Evolutionary conservation across 169 alveolate genomes (phyloP), one percentile per base, ranked within the genome.

Genomic region (Babesia sp.): DNA sequence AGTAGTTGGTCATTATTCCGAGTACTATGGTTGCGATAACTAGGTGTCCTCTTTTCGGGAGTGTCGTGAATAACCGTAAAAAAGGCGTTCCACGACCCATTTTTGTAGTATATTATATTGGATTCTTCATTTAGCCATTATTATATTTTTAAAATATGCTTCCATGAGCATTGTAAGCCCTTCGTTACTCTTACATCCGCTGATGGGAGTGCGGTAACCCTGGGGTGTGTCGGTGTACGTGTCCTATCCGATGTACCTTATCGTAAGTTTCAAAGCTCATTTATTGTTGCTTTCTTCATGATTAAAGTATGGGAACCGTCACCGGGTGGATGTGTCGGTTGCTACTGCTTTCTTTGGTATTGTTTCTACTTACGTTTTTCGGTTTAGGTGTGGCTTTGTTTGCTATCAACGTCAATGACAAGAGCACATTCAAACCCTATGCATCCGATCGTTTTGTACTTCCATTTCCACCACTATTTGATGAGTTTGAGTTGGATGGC

Each of bases 401-500:
- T 39, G 5, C 37, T n/a, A 29, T 74, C 24, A 74, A 74, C 53
- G 14, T 74, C 59, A 74, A 74, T 31, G 72, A 70, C 42, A 44
- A 41, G 39, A 46, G 57, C 45, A 53, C 44, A 37, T 74, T 63
- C 59, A 55, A 59, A 29, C 84, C 84, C 2, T 74, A 74, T 37
- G n/a, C 34, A 14, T 74, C 84, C 36, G 84, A 74, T 71, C 66
- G 84, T 24, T 59, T 59, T 41, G 51, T 34, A 36, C 54, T 74
- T 7, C 84, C 84, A 26, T 74, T 74, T 50, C 84, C 84, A 29
- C 34, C 59, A 11, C 60, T 74, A 20, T 74, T 74, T 28, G 60
- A 26, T 29, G 84, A 74, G 37, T 74, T 74, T 29, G 84, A 74
- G 51, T 28, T 74, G 24, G 59, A 53, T 50, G 33, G 71, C 68